phyloP scores from a whole-genome alignment of 805 yeast genomes.

The Wickerhamomyces strasburgensis region DNA sequence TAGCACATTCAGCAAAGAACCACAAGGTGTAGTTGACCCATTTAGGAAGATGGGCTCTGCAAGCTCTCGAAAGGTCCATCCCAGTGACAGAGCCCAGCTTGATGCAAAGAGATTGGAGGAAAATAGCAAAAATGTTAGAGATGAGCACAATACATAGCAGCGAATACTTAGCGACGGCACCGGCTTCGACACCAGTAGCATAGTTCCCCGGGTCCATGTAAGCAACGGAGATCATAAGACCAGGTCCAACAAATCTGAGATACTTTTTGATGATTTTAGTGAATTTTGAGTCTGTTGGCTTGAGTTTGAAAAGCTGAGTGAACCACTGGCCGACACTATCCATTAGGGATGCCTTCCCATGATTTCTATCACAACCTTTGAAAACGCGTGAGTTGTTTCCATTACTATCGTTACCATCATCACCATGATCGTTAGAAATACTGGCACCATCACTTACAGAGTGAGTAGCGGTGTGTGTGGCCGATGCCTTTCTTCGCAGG shows the following conservation, averaged over 20 bases:
- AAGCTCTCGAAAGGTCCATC: slow-evolving; percentile 78
- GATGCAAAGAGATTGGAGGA: slow-evolving; percentile 77
- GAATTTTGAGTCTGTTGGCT: slow-evolving; percentile 14
- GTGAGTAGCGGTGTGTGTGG: background rate
- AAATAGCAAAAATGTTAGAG: slow-evolving; percentile 80
- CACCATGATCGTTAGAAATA: background rate
- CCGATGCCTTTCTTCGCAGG: background rate
- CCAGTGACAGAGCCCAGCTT: slow-evolving; percentile 90
- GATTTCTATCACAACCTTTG: background rate
- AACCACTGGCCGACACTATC: background rate
- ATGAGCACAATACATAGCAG: slow-evolving; percentile 67
- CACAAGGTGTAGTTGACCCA: slow-evolving; percentile 64
- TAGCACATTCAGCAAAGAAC: slow-evolving; percentile 80
- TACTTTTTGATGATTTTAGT: slow-evolving; percentile 43
- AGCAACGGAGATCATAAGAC: slow-evolving; percentile 82
- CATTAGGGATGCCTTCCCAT: no score
- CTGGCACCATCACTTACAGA: background rate
- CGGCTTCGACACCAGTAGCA: slow-evolving; percentile 84
- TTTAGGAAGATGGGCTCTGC: slow-evolving; percentile 63
- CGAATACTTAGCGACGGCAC: slow-evolving; percentile 72
- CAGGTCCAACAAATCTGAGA: slow-evolving; percentile 76
- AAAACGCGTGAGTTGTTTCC: background rate
- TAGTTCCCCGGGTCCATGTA: slow-evolving; percentile 95
- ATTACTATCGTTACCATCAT: background rate
- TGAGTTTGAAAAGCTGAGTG: slow-evolving; percentile 10